Conservation (phyloP, 176 grass and related monocot species). For the Musa itinerans region DNA sequence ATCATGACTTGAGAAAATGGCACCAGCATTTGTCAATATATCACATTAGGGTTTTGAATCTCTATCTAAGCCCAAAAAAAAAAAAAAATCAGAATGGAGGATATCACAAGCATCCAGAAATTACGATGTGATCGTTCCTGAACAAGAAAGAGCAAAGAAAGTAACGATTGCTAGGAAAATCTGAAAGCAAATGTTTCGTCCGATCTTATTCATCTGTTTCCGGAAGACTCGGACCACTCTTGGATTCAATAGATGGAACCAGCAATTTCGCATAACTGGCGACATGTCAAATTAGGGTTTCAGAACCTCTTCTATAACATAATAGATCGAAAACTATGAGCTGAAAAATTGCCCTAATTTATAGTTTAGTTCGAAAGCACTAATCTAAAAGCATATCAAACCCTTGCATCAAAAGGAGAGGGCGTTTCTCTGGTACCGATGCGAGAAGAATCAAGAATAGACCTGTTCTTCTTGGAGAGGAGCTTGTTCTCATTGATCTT, state of each 20-base stretch:
- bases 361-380: background rate
- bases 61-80: too few relatives aligned
- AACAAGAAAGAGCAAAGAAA: too few relatives aligned
- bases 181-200: background rate
- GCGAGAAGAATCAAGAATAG: background rate
- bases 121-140: too few relatives aligned
- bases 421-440: too few relatives aligned
- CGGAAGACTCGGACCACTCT: background rate
- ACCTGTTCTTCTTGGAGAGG: slow-evolving; percentile 98
- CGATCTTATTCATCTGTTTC: background rate
- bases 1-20: too few relatives aligned
- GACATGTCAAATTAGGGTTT: background rate
- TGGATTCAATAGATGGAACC: background rate
- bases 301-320: background rate
- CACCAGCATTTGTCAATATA: too few relatives aligned
- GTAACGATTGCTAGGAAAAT: too few relatives aligned
- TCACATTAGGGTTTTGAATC: too few relatives aligned
- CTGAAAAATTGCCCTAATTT: background rate
- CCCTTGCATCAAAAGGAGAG: background rate
- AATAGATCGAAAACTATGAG: too few relatives aligned
- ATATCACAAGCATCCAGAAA: too few relatives aligned
- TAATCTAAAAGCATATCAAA: background rate
- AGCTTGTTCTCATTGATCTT: slow-evolving; percentile 99
- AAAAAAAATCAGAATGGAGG: too few relatives aligned
- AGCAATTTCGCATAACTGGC: background rate